Base-by-base conservation (phyloP, 2,329 filamentous ascomycete genomes). In the Penicillium crustosum region DNA sequence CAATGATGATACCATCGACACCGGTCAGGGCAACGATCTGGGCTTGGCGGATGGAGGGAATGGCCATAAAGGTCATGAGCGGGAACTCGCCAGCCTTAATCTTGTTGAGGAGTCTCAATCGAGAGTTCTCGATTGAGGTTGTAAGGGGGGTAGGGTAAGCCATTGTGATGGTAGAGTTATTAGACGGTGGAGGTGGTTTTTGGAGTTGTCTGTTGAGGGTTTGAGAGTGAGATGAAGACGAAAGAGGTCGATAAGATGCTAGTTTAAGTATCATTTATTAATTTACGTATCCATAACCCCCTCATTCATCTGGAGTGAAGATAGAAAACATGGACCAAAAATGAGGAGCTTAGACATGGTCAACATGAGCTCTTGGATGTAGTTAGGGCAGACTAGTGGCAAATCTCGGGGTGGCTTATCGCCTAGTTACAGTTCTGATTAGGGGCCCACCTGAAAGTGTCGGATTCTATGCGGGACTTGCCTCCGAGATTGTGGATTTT, bases 1-100 rank as follows among this genome's bases (percentile, higher is more conserved):
- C 83, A 70, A 88, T 77, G 10, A 90, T 83, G 81, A 87, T 89
- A n/a, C 64, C 66, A 68, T 89, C 87, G 1, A 87, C 79, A 1
- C 86, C 87, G 3, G 81, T 82, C n/a, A 84, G 77, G 2, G 88
- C 86, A 48, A 90, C 75, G 19, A 82, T 77, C 57, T 83, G 81
- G 35, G 81, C 80, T 58, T 72, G 68, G 41, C 81, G 77, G 0
- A 81, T 70, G 0, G 78, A 80, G 2, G 78, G 78, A 10, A 82
- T 70, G 29, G 75, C 79, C 66, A 82, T 70, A 63, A 83, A 82
- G 4, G 80, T 82, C 77, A 81, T 76, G 4, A 81, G 56, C 0
- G 79, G 79, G 56, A 70, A 77, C 23, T 74, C 70, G 25, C 71
- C 71, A 15, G 70, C 62, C 55, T 68, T 72, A 61, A 81, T 66